Evolutionary conservation across 805 yeast species (phyloP).

Genomic region (Blastobotrys muscicola): DNA sequence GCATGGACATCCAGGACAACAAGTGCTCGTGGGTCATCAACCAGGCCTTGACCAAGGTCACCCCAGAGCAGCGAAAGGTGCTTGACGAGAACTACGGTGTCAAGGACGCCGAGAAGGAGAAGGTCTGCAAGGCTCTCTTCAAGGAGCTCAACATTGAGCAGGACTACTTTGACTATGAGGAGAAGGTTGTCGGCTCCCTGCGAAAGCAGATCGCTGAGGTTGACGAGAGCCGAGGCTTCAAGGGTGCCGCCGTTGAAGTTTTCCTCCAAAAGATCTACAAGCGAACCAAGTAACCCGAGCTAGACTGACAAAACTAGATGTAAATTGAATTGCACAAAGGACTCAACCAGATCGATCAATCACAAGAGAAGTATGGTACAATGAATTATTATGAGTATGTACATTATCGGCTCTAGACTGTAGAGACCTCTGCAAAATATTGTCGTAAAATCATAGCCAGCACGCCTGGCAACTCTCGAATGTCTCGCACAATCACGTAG

Average conservation of each 20-base stretch:
- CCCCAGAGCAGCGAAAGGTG: conserved; percentile 69
- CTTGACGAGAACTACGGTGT: conserved; percentile 87
- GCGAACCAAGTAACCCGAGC: conserved; percentile 58
- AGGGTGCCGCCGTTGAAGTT: conserved; percentile 69
- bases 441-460: conserved; percentile 82
- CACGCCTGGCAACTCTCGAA: conserved; percentile 86
- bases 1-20: conserved; percentile 97
- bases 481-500: conserved; percentile 86
- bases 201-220: conserved; percentile 52
- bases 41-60: conserved; percentile 73
- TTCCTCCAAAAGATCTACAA: conserved; percentile 90
- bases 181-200: conserved; percentile 55
- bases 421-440: conserved; percentile 69
- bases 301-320: too few relatives aligned
- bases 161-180: conserved; percentile 76
- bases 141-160: conserved; percentile 61
- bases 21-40: conserved; percentile 97
- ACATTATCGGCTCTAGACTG: conserved; percentile 4
- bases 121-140: conserved; percentile 62
- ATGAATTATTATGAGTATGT: too few relatives aligned
- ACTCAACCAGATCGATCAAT: too few relatives aligned
- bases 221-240: conserved; percentile 93
- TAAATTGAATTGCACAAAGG: too few relatives aligned
- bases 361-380: too few relatives aligned
- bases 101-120: conserved; percentile 63